Base-by-base conservation (phyloP, 1,284 basidiomycete genomes). In the Tremellales sp. region DNA sequence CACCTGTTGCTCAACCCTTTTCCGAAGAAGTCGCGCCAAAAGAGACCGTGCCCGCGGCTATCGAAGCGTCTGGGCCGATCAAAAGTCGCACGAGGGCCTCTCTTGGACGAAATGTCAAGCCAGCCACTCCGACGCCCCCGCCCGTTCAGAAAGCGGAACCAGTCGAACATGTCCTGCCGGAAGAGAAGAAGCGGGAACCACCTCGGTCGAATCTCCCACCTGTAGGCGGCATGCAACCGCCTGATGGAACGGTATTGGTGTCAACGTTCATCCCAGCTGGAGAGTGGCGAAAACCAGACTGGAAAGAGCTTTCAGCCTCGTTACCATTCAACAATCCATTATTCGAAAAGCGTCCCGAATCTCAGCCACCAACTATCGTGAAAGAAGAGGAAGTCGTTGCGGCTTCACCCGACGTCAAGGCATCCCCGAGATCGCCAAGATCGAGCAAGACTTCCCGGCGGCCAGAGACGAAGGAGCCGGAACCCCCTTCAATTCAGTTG, bases 291-390 rank as follows among this genome's bases (percentile, higher is more conserved):
- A 54, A 53, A 52, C 62, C 65, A 0, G 58, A 65, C 39, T 70
- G 68, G 70, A 43, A 51, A 4, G 39, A 41, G 19, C 41, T 69
- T 13, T 52, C 48, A 15, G 53, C 52, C 19, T 46, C 60, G 5
- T 48, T 72, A 35, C 68, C 70, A 1, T 72, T 66, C 49, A 46
- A 58, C n/a, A 65, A 65, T 43, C 56, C 56, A 2, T 51, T 46
- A 7, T 63, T 63, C 35, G 39, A 33, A n/a, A n/a, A 36, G 33
- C 33, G 33, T 6, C 33, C 33, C 4, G 33, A 13, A 3, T 19
- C 46, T 24, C 36, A 26, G 15, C 12, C 21, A 37, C n/a, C n/a
- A n/a, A n/a, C n/a, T n/a, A n/a, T n/a, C n/a, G n/a, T n/a, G n/a
- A n/a, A n/a, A n/a, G n/a, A n/a, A n/a, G n/a, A n/a, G n/a, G n/a